Conservation (phyloP, 1,284 basidiomycete species). For the Ganoderma multipileum region DNA sequence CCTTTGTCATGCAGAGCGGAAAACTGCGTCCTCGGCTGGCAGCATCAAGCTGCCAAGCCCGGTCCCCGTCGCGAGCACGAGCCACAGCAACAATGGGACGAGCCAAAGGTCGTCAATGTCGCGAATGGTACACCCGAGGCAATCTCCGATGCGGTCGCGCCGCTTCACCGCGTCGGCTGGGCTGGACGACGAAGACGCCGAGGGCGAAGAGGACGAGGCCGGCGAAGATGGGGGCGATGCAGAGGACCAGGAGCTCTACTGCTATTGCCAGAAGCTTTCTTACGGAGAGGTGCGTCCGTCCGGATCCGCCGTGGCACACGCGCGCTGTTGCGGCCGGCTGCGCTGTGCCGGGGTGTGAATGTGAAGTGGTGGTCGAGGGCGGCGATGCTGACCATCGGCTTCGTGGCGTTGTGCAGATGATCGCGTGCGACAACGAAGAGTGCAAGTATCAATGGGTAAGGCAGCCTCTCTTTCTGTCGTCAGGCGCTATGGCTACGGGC, state of each 20-base stretch:
- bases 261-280: conserved; percentile 70
- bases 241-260: conserved; percentile 66
- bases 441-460: conserved; percentile 80
- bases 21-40: conserved; percentile 34
- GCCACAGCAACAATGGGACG: conserved; percentile 14
- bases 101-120: conserved; percentile 32
- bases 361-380: conserved; percentile 9
- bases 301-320: neutral
- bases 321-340: conserved; percentile 4
- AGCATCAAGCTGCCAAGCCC: conserved; percentile 47
- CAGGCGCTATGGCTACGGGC: conserved; percentile 1
- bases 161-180: conserved; percentile 49
- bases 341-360: conserved; percentile 8
- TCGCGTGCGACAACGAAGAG: conserved; percentile 71
- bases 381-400: conserved; percentile 15
- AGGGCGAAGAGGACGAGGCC: conserved; percentile 48
- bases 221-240: conserved; percentile 55
- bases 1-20: conserved; percentile 30
- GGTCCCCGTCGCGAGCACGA: conserved; percentile 33
- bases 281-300: conserved; percentile 63
- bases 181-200: conserved; percentile 52
- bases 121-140: conserved; percentile 39
- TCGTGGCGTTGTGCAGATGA: conserved; percentile 54
- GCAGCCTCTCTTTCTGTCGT: neutral
- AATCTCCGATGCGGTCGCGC: conserved; percentile 40